These are phyloP conservation scores for Monosporascus sp. DNA, from an alignment of 2,329 filamentous ascomycete species.

Conservation along the genomic window DNA sequence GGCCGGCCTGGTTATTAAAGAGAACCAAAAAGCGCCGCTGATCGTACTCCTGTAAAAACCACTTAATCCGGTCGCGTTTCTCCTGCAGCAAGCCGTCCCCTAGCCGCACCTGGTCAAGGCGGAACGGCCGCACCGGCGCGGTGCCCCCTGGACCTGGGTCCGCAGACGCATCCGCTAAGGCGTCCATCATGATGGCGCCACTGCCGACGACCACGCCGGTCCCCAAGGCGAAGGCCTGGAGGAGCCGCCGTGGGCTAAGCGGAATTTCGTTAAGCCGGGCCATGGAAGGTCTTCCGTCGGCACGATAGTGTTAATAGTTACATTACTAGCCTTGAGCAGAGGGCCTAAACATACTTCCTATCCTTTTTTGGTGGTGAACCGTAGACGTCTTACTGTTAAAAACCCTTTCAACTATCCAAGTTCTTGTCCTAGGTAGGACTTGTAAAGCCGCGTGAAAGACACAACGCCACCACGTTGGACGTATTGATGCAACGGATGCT, in stretches of 20 bases:
- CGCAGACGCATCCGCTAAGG: slow-evolving; percentile 1
- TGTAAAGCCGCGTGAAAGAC: neutral
- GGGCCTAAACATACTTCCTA: neutral
- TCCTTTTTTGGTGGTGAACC: neutral
- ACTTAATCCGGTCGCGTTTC: slow-evolving; percentile 28
- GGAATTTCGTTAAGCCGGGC: slow-evolving; percentile 3
- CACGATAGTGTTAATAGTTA: neutral
- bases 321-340: neutral
- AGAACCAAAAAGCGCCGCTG: slow-evolving; percentile 24
- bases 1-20: slow-evolving; percentile 28
- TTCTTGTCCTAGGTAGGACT: neutral
- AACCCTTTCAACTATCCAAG: neutral
- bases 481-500: slow-evolving; percentile 3
- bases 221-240: slow-evolving; percentile 8
- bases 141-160: slow-evolving; percentile 24
- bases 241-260: slow-evolving; percentile 7
- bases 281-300: slow-evolving; percentile 3
- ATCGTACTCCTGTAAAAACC: slow-evolving; percentile 24
- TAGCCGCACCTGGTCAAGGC: slow-evolving; percentile 27
- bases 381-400: neutral
- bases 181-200: neutral
- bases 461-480: neutral
- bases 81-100: slow-evolving; percentile 26
- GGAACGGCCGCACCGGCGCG: slow-evolving; percentile 27
- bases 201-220: slow-evolving; percentile 6